Conservation (phyloP, 176 grass and related monocot genomes). For the Oropetium thomaeum region DNA sequence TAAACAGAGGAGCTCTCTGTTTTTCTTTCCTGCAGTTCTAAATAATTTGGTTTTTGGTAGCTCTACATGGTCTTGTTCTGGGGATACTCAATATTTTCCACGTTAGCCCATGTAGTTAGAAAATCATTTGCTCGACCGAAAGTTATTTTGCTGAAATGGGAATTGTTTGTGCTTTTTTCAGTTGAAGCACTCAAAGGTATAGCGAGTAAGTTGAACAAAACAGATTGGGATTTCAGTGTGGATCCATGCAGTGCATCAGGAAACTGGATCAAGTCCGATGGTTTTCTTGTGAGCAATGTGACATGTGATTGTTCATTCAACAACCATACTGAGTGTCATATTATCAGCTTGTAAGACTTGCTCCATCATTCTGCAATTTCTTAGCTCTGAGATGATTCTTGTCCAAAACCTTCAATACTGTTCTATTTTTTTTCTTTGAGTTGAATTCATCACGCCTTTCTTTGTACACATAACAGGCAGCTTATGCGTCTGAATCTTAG, state of each 20-base stretch:
- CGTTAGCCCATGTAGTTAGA: background rate
- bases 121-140: background rate
- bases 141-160: background rate
- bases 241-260: slow-evolving; percentile 51
- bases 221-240: slow-evolving; percentile 73
- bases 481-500: slow-evolving; percentile 64
- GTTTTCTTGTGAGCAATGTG: slow-evolving; percentile 43
- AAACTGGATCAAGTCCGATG: slow-evolving; percentile 41
- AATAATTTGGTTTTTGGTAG: background rate
- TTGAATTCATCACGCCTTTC: background rate
- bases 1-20: background rate
- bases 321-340: slow-evolving; percentile 54
- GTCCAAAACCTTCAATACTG: background rate
- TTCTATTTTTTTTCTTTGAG: slow-evolving; percentile 5
- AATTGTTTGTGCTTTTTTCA: slow-evolving; percentile 34
- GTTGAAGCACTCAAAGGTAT: slow-evolving; percentile 72
- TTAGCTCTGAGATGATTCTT: slow-evolving; percentile 8
- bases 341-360: slow-evolving; percentile 62
- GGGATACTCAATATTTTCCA: background rate
- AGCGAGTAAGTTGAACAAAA: slow-evolving; percentile 58
- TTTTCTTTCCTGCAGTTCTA: background rate
- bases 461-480: slow-evolving; percentile 46
- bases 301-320: slow-evolving; percentile 71
- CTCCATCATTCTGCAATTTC: slow-evolving; percentile 5
- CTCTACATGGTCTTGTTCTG: background rate